A percentile compares a stretch with the other conserved stretches of the same genome.
phyloP scores from a whole-genome alignment of 257 asterid genomes.

The Lycium ferocissimum region DNA sequence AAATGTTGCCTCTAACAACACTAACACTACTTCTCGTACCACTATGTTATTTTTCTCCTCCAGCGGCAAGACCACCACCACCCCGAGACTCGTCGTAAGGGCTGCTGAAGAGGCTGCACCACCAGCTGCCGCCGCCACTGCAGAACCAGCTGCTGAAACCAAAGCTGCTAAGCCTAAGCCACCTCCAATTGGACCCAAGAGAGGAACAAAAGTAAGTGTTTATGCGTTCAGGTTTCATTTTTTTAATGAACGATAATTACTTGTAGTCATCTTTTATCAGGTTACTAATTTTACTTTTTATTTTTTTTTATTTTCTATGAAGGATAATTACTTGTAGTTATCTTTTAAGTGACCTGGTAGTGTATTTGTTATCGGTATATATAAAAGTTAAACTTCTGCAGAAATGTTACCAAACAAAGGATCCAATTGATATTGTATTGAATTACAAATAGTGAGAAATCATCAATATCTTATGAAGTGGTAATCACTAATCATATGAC shows the following conservation, averaged over 20 bases:
- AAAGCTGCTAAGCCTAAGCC: constrained; percentile 87
- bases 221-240: too few relatives aligned
- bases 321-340: background rate
- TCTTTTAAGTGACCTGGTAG: background rate
- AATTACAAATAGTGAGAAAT: background rate
- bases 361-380: too few relatives aligned
- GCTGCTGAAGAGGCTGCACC: constrained; percentile 61
- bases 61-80: constrained; percentile 41
- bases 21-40: constrained; percentile 31
- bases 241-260: too few relatives aligned
- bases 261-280: too few relatives aligned
- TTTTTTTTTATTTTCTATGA: too few relatives aligned
- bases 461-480: background rate
- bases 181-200: constrained; percentile 89
- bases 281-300: background rate
- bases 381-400: background rate
- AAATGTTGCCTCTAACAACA: constrained; percentile 42
- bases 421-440: too few relatives aligned
- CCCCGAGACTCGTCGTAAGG: constrained; percentile 61
- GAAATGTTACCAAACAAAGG: background rate
- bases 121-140: constrained; percentile 38
- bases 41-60: constrained; percentile 50
- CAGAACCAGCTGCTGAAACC: constrained; percentile 45
- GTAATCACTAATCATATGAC: background rate
- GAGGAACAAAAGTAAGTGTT: constrained; percentile 70